Evolutionary conservation across 495 filamentous ascomycete species (phyloP), one percentile per base, ranked within the genome.

Genomic region (Aspergillus ostianus): DNA sequence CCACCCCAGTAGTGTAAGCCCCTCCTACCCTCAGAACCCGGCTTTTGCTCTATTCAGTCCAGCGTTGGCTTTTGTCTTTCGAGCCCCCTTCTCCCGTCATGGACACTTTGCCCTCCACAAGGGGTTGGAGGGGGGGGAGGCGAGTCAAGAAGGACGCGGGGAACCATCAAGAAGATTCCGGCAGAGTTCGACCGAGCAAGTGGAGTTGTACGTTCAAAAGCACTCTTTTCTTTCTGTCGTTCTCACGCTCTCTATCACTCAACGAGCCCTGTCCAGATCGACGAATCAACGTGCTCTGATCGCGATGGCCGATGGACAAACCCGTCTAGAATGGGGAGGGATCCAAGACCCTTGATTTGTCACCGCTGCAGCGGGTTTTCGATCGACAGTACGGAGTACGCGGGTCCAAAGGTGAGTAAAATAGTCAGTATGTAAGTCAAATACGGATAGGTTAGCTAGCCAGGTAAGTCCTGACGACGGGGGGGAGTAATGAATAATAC

Each of bases 301-400:
- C 55, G 41, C 60, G 63, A 60, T 68, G 65, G 53, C 32, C 60
- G 63, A 60, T 68, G 65, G 53, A 60, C 56, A 32, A 41, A 41
- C 36, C 36, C 2, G 53, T 15, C 18, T 53, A 9, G 61, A 63
- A 58, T 64, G 59, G 59, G 50, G 54, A 41, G 66, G 56, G 57
- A 72, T 73, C 65, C 52, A 56, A 51, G 58, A 63, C 62, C 60
- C 65, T 70, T 73, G 67, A 78, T 76, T 78, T 76, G 75, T 76
- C 72, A 71, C 71, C 72, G 54, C 48, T 30, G 47, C 65, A 62
- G 55, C 70, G 73, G 67, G 63, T 61, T 63, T 55, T 58, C 61
- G 70, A 75, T 77, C 73, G n/a, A n/a, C n/a, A n/a, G n/a, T n/a
- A n/a, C n/a, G n/a, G n/a, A n/a, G n/a, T 67, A 72, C 74, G 73